Base-by-base conservation (phyloP, 495 filamentous ascomycete genomes). In the Clavariopsis aquatica region DNA sequence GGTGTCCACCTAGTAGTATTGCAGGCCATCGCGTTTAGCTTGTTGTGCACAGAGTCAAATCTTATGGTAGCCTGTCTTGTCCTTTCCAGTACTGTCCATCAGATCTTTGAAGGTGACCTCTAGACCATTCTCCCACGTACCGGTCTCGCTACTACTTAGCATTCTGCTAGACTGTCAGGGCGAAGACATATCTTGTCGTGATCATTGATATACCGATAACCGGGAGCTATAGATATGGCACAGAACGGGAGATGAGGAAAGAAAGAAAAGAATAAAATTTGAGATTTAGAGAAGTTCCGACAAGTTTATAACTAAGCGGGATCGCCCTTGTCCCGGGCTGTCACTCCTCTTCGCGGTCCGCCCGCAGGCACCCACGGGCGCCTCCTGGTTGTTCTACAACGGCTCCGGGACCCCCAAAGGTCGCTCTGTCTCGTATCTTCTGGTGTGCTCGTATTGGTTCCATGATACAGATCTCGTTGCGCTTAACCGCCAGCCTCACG, bases 31-130 rank as follows among this genome's bases (percentile, higher is more conserved):
- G 22, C 47, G 47, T 51, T 51, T 13, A 56, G 52, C 24, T 26
- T 56, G 52, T 38, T 56, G 24, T 56, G 24, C 52, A 38, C 52
- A 56, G 31, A 56, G 31, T 22, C 31, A 17, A 26, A 56, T 56
- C 52, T 56, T 56, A 56, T 56, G 23, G 52, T 56, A 56, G 52
- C 52, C 52, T 41, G 10, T 38, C 26, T 56, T 56, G 52, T 34
- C 31, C 52, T 28, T 56, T 56, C 52, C 52, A 28, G 52, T 56
- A 28, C 52, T 26, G 15, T 56, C 31, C 24, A 56, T 34, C 24
- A 56, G 31, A 31, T 56, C 52, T 10, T 56, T 38, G 22, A 56
- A 38, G 24, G 52, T 56, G 24, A 56, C 52, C 26, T 56, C 52
- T 38, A 41, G 24, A 15, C 52, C 52, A 56, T 56, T 17, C 52